Percentiles rank a stretch among this genome's conserved stretches.
Conservation (phyloP, 2,329 filamentous ascomycete species). For the Fusarium albosuccineum region DNA sequence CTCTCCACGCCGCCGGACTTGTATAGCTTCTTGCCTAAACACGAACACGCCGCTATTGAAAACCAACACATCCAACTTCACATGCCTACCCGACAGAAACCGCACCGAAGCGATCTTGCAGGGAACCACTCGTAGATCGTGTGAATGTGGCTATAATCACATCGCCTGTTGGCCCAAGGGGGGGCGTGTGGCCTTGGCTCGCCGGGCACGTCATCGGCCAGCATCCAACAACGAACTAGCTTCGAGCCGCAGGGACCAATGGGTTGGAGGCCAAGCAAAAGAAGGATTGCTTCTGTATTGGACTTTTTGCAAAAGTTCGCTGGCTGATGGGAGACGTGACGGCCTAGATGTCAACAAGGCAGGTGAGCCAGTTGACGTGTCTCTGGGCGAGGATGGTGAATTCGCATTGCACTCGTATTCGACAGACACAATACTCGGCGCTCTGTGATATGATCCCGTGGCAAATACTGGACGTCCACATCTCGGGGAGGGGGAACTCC, state of each 20-base stretch:
- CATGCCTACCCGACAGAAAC: constrained; percentile 14
- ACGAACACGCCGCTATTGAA: neutral
- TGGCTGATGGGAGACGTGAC: neutral
- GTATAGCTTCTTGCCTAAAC: neutral
- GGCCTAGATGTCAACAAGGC: constrained; percentile 28
- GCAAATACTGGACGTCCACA: neutral
- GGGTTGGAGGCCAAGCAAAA: constrained; percentile 15
- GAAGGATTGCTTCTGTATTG: neutral
- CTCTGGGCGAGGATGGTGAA: constrained; percentile 28
- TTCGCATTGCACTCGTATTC: neutral
- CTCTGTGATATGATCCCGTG: neutral
- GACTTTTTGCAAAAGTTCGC: constrained; percentile 18
- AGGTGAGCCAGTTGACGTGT: constrained; percentile 35
- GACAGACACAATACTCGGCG: neutral
- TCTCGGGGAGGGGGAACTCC: constrained; percentile 27
- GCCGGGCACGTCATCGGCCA: constrained; percentile 36
- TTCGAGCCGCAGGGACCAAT: constrained; percentile 11
- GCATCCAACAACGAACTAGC: constrained; percentile 31
- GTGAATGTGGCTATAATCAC: constrained; percentile 3
- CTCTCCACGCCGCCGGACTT: neutral
- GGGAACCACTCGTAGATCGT: neutral
- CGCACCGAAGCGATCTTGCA: constrained; percentile 16
- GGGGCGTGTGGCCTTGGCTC: constrained; percentile 15
- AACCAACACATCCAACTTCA: constrained; percentile 12
- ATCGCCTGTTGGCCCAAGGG: constrained; percentile 1